These are phyloP conservation scores for Ceratobasidium sp. DNA, from an alignment of 1,284 basidiomycete genomes.

Conservation along the genomic window DNA sequence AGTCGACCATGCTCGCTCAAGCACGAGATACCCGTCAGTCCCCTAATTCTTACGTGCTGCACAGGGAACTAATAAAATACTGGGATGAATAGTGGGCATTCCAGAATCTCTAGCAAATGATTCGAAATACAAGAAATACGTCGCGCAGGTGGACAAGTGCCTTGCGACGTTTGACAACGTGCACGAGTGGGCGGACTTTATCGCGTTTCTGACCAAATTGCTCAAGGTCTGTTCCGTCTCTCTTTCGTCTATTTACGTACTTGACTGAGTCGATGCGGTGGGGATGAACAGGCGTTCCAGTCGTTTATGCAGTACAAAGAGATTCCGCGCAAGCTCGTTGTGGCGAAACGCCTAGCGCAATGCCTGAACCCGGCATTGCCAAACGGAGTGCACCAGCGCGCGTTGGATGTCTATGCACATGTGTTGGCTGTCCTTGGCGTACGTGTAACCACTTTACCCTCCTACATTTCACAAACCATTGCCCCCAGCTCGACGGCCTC, in stretches of 20 bases:
- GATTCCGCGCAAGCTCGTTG: conserved; percentile 92
- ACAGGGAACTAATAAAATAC: neutral
- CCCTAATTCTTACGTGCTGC: neutral
- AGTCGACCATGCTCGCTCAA: conserved; percentile 21
- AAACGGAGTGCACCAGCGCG: conserved; percentile 94
- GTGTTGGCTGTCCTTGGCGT: conserved; percentile 90
- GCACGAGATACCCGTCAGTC: conserved; percentile 33
- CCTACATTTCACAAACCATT: neutral
- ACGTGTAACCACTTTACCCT: conserved; percentile 50
- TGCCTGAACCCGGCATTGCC: conserved; percentile 97
- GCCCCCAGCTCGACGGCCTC: conserved; percentile 78
- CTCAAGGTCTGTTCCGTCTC: conserved; percentile 72
- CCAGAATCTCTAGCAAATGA: conserved; percentile 56
- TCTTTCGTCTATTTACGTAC: neutral
- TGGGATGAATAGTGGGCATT: conserved; percentile 1
- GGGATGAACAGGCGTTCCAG: conserved; percentile 78
- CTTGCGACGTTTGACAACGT: conserved; percentile 94
- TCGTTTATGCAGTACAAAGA: conserved; percentile 90
- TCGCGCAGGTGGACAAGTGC: conserved; percentile 88
- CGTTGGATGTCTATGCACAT: conserved; percentile 93
- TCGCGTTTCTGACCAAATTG: conserved; percentile 93
- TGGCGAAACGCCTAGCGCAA: conserved; percentile 94
- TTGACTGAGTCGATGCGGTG: neutral
- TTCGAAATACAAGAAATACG: conserved; percentile 96
- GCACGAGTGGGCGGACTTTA: conserved; percentile 99